A percentile compares a stretch with the other conserved stretches of the same genome.
These are phyloP conservation scores for Cladophialophora yegresii DNA, from an alignment of 2,329 filamentous ascomycete genomes.

Conservation along the genomic window DNA sequence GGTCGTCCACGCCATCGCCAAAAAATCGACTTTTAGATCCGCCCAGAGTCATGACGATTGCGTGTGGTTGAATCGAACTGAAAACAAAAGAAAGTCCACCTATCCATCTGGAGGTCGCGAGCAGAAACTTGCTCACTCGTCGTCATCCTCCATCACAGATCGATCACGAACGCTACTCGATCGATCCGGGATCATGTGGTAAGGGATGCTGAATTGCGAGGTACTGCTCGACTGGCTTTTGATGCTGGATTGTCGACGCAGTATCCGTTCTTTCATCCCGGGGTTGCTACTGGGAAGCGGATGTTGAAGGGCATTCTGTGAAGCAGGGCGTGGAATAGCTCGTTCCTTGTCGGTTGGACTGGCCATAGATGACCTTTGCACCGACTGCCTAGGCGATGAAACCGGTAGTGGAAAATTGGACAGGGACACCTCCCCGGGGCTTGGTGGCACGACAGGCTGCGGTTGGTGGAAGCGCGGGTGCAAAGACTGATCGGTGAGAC, in stretches of 20 bases:
- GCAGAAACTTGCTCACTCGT: background rate
- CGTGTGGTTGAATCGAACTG: background rate
- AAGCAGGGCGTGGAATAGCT: background rate
- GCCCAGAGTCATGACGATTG: background rate
- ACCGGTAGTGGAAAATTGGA: conserved; percentile 31
- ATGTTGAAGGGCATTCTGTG: conserved; percentile 9
- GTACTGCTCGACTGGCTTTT: conserved; percentile 27
- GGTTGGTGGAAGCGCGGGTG: conserved; percentile 12
- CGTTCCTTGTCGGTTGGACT: conserved; percentile 1
- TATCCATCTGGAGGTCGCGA: background rate
- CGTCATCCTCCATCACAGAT: conserved; percentile 25
- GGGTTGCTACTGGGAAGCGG: conserved; percentile 16
- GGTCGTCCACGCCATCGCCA: conserved; percentile 15
- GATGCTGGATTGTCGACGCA: conserved; percentile 23
- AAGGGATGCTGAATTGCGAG: conserved; percentile 33
- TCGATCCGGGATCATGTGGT: conserved; percentile 34
- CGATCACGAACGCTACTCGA: conserved; percentile 32
- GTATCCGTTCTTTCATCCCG: conserved; percentile 17
- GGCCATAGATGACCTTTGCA: background rate
- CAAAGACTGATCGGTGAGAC: conserved; percentile 14
- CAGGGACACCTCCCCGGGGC: conserved; percentile 31
- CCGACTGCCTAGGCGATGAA: conserved; percentile 24
- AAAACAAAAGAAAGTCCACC: background rate
- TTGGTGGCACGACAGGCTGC: conserved; percentile 22
- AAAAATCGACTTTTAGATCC: conserved; percentile 3